Percentiles rank a stretch among this genome's conserved stretches.
These are phyloP conservation scores for Pythium grandisporangium DNA, from an alignment of 352 stramenopile genomes.

Conservation along the genomic window DNA sequence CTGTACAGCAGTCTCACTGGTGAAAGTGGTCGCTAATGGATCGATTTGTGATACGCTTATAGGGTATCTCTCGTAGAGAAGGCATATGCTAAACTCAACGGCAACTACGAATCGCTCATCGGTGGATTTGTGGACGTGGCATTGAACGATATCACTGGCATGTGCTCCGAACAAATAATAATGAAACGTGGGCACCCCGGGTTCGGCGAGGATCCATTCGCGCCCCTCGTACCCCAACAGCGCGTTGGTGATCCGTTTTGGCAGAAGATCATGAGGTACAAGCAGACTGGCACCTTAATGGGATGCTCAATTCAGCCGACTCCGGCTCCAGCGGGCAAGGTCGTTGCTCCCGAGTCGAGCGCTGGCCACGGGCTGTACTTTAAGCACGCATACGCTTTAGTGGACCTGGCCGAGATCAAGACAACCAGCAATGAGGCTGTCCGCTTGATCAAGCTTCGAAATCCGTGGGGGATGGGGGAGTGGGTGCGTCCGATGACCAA, in stretches of 20 bases:
- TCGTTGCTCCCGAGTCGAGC: conserved; percentile 52
- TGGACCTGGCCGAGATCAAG: conserved; percentile 70
- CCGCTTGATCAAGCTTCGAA: conserved; percentile 75
- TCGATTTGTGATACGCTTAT: not conserved
- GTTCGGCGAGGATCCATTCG: conserved; percentile 63
- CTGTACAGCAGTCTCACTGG: too few relatives aligned
- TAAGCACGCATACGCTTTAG: conserved; percentile 83
- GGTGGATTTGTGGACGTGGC: conserved; percentile 87
- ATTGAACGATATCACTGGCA: conserved; percentile 85
- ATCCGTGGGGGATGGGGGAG: conserved; percentile 89
- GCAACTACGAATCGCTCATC: conserved; percentile 84
- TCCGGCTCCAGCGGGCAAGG: conserved; percentile 42
- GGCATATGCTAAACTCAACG: conserved; percentile 89
- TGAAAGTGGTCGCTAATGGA: too few relatives aligned
- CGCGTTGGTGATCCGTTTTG: conserved; percentile 66
- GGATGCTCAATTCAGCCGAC: conserved; percentile 86
- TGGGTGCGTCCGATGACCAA: too few relatives aligned
- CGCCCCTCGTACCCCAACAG: conserved; percentile 24
- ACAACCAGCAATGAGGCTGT: conserved; percentile 37
- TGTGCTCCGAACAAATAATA: conserved; percentile 85
- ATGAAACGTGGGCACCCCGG: conserved; percentile 72
- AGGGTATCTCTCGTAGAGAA: conserved; percentile 89
- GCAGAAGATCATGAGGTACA: conserved; percentile 69
- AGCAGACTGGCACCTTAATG: conserved; percentile 82
- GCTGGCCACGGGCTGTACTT: conserved; percentile 80